Conservation (phyloP, 176 grass and related monocot genomes). For the Triticum monococcum region DNA sequence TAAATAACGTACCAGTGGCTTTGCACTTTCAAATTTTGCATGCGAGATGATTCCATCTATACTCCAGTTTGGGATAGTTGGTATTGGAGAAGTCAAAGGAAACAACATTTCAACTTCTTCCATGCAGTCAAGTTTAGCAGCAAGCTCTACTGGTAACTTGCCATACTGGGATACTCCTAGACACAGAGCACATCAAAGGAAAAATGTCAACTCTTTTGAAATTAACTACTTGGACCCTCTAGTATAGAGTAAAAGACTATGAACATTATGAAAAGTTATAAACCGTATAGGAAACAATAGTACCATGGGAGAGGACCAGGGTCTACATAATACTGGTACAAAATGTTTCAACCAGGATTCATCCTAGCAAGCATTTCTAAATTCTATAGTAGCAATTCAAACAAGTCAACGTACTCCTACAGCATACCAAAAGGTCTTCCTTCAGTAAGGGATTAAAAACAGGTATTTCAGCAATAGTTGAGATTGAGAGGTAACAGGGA, state of each 20-base stretch:
- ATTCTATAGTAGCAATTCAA: background rate
- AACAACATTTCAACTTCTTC: conserved; percentile 43
- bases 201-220: too few relatives aligned
- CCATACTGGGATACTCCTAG: background rate
- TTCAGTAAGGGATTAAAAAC: background rate
- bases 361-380: background rate
- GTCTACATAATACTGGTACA: background rate
- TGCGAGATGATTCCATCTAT: conserved; percentile 38
- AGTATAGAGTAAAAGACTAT: background rate
- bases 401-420: background rate
- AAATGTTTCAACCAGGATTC: background rate
- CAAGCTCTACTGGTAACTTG: conserved; percentile 14
- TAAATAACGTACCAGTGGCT: conserved; percentile 22
- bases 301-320: background rate
- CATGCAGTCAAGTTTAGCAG: conserved; percentile 1
- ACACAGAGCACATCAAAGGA: too few relatives aligned
- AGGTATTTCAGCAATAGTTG: background rate
- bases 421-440: too few relatives aligned
- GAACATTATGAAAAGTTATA: background rate
- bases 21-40: conserved; percentile 5
- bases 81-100: conserved; percentile 36
- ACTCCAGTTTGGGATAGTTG: conserved; percentile 26
- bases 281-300: background rate
- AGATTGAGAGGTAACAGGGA: too few relatives aligned
- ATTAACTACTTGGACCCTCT: background rate